Conservation (phyloP, 305 asterid species). For the Rubia peregrina region DNA sequence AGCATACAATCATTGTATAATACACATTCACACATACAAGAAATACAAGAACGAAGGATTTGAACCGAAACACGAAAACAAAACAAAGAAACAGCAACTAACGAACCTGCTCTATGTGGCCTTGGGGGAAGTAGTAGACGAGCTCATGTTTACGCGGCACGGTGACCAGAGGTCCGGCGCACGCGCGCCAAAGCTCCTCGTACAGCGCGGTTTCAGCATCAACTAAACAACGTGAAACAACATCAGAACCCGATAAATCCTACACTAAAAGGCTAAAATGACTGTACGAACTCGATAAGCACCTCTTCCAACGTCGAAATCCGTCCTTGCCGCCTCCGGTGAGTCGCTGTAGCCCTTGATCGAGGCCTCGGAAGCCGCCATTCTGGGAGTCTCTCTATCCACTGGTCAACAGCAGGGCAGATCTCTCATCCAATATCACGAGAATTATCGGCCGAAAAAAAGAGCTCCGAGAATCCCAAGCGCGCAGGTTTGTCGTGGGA, state of each 20-base stretch:
- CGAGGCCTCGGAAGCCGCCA: constrained; percentile 56
- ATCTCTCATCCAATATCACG: constrained; percentile 40
- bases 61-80: background rate
- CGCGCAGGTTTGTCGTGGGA: constrained; percentile 1
- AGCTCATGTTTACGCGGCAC: constrained; percentile 77
- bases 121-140: constrained; percentile 93
- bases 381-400: constrained; percentile 20
- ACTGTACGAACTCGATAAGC: constrained; percentile 9
- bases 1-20: background rate
- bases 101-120: constrained; percentile 88
- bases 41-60: background rate
- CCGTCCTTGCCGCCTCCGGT: constrained; percentile 24
- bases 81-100: background rate
- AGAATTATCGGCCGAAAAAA: background rate
- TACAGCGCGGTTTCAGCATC: constrained; percentile 76
- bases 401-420: constrained; percentile 24
- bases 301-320: constrained; percentile 43
- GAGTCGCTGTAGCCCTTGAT: constrained; percentile 45
- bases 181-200: constrained; percentile 87
- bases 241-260: background rate
- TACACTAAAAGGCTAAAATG: background rate
- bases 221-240: constrained; percentile 21
- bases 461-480: constrained; percentile 11
- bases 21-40: background rate
- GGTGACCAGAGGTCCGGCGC: constrained; percentile 91